phyloP scores from a whole-genome alignment of 169 alveolate species.

The Cyclospora cayetanensis region DNA sequence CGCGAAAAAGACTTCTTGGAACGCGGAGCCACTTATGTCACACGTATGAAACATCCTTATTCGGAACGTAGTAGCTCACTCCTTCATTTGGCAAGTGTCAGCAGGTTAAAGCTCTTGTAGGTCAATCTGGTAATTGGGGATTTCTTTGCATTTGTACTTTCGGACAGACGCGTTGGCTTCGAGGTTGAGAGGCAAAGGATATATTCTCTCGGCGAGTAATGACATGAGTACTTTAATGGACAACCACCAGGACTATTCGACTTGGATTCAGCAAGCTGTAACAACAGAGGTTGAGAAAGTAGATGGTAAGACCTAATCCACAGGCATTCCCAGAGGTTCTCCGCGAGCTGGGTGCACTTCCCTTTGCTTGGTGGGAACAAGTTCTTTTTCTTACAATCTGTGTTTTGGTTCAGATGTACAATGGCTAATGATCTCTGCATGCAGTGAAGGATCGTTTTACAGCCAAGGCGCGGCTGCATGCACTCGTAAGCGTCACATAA shows the following conservation, averaged over 20 bases:
- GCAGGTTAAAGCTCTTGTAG: too few species aligned
- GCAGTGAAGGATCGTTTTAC: constrained; percentile 9
- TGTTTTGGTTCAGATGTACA: background rate
- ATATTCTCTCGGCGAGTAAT: background rate
- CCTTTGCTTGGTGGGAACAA: too few species aligned
- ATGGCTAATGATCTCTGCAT: background rate
- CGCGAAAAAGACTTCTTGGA: background rate
- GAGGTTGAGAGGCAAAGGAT: background rate
- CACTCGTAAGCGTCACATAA: background rate
- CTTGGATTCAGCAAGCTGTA: constrained; percentile 15
- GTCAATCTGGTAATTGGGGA: too few species aligned
- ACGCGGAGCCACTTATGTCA: background rate
- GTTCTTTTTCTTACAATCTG: background rate
- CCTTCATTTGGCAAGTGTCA: too few species aligned
- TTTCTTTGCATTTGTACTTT: background rate
- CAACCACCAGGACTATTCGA: background rate
- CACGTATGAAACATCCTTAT: too few species aligned
- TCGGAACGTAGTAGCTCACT: too few species aligned
- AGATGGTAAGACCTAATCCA: background rate
- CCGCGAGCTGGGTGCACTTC: too few species aligned
- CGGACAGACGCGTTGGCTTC: background rate
- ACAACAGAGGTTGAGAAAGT: background rate
- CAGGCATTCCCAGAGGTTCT: background rate
- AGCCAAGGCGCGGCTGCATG: background rate
- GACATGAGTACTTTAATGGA: background rate